Conservation (phyloP, 2,329 filamentous ascomycete genomes). For the Penicillium capsulatum region DNA sequence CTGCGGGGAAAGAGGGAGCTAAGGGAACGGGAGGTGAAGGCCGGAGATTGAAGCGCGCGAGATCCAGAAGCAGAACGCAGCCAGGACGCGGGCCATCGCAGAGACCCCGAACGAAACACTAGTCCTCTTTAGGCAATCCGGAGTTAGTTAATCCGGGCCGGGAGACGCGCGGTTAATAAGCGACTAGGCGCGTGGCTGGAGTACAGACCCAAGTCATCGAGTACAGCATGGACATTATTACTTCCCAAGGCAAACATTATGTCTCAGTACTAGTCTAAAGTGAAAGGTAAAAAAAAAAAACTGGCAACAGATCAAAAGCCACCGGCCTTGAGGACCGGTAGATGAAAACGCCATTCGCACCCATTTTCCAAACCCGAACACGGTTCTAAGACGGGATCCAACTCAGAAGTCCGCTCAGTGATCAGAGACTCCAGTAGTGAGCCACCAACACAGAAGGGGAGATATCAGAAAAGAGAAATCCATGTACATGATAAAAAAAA, state of each 20-base stretch:
- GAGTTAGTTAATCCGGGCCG: conserved; percentile 30
- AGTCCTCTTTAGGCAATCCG: conserved; percentile 30
- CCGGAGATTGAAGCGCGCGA: conserved; percentile 26
- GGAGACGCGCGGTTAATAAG: conserved; percentile 1
- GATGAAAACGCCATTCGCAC: conserved; percentile 42
- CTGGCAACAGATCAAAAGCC: conserved; percentile 28
- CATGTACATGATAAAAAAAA: conserved; percentile 42
- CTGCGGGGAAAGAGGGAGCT: conserved; percentile 14
- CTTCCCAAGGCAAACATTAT: conserved; percentile 25
- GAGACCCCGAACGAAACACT: conserved; percentile 38
- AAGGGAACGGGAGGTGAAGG: conserved; percentile 15
- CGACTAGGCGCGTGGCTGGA: neutral
- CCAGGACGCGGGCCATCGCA: conserved; percentile 37
- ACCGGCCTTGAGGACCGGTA: conserved; percentile 30
- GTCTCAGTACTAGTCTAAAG: conserved; percentile 32
- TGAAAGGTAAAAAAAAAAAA: conserved; percentile 5
- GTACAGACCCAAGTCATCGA: conserved; percentile 6
- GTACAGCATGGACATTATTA: too few species aligned
- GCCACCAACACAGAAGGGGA: conserved; percentile 26
- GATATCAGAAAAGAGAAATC: conserved; percentile 35
- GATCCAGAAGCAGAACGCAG: conserved; percentile 28
- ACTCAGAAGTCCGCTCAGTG: conserved; percentile 33
- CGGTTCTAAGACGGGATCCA: conserved; percentile 40
- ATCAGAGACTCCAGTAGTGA: conserved; percentile 21
- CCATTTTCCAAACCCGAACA: conserved; percentile 44